Evolutionary conservation across 768 basidiomycete genomes (phyloP), one percentile per base, ranked within the genome.

Genomic region (Plicaturopsis crispa): DNA sequence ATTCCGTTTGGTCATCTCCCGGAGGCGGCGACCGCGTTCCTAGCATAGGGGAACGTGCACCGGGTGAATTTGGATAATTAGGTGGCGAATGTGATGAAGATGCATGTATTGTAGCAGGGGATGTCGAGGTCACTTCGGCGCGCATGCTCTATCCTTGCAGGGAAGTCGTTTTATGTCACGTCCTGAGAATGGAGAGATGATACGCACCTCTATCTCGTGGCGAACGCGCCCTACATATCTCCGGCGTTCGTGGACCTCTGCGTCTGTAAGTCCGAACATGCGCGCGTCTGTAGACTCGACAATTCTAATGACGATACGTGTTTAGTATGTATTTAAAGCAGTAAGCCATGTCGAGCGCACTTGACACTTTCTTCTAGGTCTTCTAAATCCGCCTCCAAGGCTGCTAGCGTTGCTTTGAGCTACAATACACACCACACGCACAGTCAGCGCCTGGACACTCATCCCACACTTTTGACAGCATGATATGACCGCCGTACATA

Each of bases 311-410:
- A 36, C 17, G 18, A 33, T 8, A 20, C 24, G 22, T 14, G 24
- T 7, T 2, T 31, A 17, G 38, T 7, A 14, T 24, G 16, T n/a
- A 14, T 33, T 24, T 14, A 35, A 12, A 19, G 18, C 19, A 16
- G 33, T 21, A 28, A 18, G 10, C 12, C 19, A 23, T 8, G 26
- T 8, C 26, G 14, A 17, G 55, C 73, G 46, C 57, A 88, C 87
- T 77, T 81, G 31, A 98, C 92, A 51, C 88, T 91, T 53, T 90
- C 89, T 35, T 96, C 92, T n/a, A 98, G 62, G 55, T 91, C 91
- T 43, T 91, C 88, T 17, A 94, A 55, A 62, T 97, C 93, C 0
- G 84, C 83, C 53, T 92, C 87, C 19, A 97, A 63, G 2, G 81
- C 63, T 1, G 77, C 72, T 6, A 98, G 70, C 2, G 84, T 84